A percentile compares a stretch with the other conserved stretches of the same genome.
Evolutionary conservation across 306 rosid genomes (phyloP).

Genomic region (Lathyrus tuberosus): DNA sequence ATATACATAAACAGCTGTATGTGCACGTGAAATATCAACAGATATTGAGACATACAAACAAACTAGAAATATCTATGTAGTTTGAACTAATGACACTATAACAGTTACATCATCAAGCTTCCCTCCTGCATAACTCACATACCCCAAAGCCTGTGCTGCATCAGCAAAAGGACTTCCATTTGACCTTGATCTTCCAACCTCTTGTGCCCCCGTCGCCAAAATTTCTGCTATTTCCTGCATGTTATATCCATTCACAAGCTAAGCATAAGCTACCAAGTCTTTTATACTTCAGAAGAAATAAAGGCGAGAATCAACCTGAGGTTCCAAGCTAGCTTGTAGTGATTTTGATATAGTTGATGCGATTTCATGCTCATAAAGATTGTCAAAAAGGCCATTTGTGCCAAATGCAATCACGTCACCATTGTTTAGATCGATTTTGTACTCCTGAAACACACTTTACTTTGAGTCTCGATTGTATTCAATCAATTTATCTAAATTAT

Average conservation of each 20-base stretch:
- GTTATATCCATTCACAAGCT: neutral
- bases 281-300: constrained; percentile 2
- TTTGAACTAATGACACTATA: constrained; percentile 63
- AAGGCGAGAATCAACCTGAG: constrained; percentile 56
- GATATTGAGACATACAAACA: constrained; percentile 22
- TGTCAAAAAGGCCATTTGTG: constrained; percentile 84
- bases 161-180: constrained; percentile 74
- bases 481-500: neutral
- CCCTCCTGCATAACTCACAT: constrained; percentile 67
- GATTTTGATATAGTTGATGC: constrained; percentile 53
- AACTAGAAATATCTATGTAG: constrained; percentile 18
- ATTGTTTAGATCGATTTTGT: constrained; percentile 55
- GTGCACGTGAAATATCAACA: constrained; percentile 21
- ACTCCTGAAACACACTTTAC: constrained; percentile 48
- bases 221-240: constrained; percentile 69
- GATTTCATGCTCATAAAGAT: constrained; percentile 80
- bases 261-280: constrained; percentile 5
- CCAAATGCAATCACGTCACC: constrained; percentile 74
- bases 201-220: constrained; percentile 70
- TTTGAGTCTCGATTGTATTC: constrained; percentile 19
- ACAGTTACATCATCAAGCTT: constrained; percentile 77
- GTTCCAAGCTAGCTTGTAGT: constrained; percentile 50
- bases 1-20: constrained; percentile 32
- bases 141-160: constrained; percentile 68
- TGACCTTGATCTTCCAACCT: constrained; percentile 58